Percentiles rank a stretch among this genome's conserved stretches.
phyloP scores from a whole-genome alignment of 2,329 filamentous ascomycete genomes.

The Hypoxylon sp. region DNA sequence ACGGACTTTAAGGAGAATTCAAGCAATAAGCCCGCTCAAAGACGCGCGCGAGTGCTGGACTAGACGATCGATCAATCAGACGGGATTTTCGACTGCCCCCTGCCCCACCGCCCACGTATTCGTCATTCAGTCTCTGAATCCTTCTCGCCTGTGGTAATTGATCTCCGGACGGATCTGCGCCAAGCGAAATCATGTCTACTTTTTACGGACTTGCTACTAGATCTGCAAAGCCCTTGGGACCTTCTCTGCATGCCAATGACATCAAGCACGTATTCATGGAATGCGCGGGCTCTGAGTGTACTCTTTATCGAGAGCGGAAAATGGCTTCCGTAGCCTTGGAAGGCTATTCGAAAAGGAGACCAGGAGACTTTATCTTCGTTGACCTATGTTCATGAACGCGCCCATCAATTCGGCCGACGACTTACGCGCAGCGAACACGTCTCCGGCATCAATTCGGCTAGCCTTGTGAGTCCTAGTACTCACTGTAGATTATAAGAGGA shows the following conservation, averaged over 20 bases:
- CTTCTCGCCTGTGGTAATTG: slow-evolving; percentile 28
- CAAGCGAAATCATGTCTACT: slow-evolving; percentile 37
- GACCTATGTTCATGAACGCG: slow-evolving; percentile 1
- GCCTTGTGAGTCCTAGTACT: neutral
- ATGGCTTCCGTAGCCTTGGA: slow-evolving; percentile 2
- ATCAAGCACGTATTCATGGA: slow-evolving; percentile 20
- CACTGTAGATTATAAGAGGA: neutral
- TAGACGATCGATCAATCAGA: slow-evolving; percentile 30
- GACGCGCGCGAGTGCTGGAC: slow-evolving; percentile 14
- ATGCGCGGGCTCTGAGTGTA: slow-evolving; percentile 6
- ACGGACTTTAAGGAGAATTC: slow-evolving; percentile 4
- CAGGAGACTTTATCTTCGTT: slow-evolving; percentile 3
- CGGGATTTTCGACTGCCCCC: slow-evolving; percentile 8
- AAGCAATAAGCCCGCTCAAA: slow-evolving; percentile 15
- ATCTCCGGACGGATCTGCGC: slow-evolving; percentile 30
- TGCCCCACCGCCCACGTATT: slow-evolving; percentile 20
- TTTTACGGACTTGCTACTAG: slow-evolving; percentile 12
- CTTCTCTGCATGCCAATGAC: slow-evolving; percentile 25
- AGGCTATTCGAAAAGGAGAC: slow-evolving; percentile 15
- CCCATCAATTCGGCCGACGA: neutral
- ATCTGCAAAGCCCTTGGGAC: slow-evolving; percentile 20
- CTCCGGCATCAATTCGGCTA: slow-evolving; percentile 1
- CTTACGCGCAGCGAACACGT: neutral
- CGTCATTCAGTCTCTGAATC: slow-evolving; percentile 32
- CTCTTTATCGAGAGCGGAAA: neutral